These are phyloP conservation scores for Halenospora varia DNA, from an alignment of 495 filamentous ascomycete genomes.

Conservation along the genomic window DNA sequence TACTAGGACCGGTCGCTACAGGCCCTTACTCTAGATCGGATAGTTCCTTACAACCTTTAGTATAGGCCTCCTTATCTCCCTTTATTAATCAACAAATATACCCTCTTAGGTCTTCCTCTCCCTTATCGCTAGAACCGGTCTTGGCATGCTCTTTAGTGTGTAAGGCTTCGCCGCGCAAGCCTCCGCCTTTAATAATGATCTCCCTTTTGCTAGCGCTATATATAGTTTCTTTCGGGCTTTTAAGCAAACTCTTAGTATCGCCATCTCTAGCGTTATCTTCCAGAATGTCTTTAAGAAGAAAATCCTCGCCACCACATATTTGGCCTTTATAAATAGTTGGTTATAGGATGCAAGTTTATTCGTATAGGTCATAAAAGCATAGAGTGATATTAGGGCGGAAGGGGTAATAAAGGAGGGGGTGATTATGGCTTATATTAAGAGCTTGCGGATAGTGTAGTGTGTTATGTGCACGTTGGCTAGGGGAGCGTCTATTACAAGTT, in stretches of 20 bases:
- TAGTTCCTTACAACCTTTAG: constrained; percentile 46
- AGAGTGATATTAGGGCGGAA: constrained; percentile 35
- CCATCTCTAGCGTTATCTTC: constrained; percentile 52
- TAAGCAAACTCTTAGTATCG: constrained; percentile 46
- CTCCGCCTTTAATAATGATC: constrained; percentile 37
- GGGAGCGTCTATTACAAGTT: constrained; percentile 14
- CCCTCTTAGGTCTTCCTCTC: constrained; percentile 49
- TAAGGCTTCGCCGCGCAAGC: constrained; percentile 47
- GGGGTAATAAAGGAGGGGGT: constrained; percentile 35
- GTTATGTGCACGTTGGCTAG: constrained; percentile 35
- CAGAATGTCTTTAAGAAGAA: constrained; percentile 52
- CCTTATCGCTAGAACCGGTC: constrained; percentile 46
- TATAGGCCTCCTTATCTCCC: constrained; percentile 46
- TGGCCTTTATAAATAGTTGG: constrained; percentile 38
- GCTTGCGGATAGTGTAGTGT: constrained; percentile 53
- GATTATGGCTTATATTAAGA: constrained; percentile 51
- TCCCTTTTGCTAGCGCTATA: constrained; percentile 55
- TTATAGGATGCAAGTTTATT: constrained; percentile 54
- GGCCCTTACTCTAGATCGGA: constrained; percentile 43
- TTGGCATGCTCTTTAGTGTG: constrained; percentile 47
- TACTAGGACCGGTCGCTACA: constrained; percentile 38
- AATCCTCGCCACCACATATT: constrained; percentile 39
- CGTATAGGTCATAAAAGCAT: constrained; percentile 52
- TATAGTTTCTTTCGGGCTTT: constrained; percentile 56
- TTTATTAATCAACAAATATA: constrained; percentile 41